A percentile compares a stretch with the other conserved stretches of the same genome.
These are phyloP conservation scores for Suillus decipiens DNA, from an alignment of 768 basidiomycete species.

Conservation along the genomic window DNA sequence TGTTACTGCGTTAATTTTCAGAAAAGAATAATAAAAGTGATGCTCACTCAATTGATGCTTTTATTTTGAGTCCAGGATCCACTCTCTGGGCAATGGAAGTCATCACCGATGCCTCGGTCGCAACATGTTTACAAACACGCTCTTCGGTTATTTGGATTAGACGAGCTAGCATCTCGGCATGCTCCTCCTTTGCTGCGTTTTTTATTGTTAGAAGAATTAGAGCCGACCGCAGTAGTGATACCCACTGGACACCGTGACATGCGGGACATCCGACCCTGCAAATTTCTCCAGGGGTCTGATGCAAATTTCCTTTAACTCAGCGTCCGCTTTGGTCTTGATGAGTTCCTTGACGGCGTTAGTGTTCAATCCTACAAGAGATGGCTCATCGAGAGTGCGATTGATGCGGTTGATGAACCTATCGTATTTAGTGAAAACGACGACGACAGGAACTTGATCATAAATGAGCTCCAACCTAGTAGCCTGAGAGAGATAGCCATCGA, in stretches of 20 bases:
- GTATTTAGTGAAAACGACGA: background rate
- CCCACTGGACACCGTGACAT: background rate
- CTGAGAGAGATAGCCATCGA: background rate
- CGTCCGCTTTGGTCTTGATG: background rate
- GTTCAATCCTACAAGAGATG: background rate
- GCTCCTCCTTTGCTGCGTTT: background rate
- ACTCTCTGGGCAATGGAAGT: background rate
- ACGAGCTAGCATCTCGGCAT: background rate
- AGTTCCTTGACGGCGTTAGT: background rate
- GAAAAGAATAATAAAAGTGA: background rate
- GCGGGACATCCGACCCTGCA: background rate
- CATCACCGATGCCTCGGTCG: background rate
- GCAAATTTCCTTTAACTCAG: background rate
- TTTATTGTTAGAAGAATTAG: background rate
- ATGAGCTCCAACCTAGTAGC: background rate
- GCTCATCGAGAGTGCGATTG: background rate
- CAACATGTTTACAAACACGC: background rate
- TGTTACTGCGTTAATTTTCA: background rate
- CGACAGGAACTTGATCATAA: background rate
- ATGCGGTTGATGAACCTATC: slow-evolving; percentile 1
- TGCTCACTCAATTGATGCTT: background rate
- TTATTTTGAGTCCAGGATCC: background rate
- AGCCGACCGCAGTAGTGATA: background rate
- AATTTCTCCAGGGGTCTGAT: background rate
- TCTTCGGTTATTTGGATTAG: background rate